Conservation (phyloP, 192 early-diverging fungal species). For the Chytriomyces sp. region DNA sequence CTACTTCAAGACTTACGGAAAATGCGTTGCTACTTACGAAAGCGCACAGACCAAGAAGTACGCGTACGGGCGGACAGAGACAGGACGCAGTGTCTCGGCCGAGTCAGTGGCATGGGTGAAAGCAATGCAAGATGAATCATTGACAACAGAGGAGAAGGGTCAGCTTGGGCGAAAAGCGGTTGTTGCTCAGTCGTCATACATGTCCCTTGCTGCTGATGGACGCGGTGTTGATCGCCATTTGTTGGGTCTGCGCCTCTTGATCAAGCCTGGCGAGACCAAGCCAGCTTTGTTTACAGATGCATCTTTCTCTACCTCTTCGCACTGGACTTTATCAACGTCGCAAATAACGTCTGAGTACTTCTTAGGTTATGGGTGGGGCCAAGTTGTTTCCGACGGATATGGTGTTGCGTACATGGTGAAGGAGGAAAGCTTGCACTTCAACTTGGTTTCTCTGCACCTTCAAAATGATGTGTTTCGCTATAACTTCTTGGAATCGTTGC, state of each 20-base stretch:
- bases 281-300: constrained; percentile 88
- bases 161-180: constrained; percentile 74
- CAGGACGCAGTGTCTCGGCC: no score
- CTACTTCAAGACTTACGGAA: constrained; percentile 88
- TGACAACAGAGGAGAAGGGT: constrained; percentile 57
- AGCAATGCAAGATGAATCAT: no score
- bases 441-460: constrained; percentile 73
- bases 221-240: constrained; percentile 91
- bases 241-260: constrained; percentile 72
- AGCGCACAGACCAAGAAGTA: constrained; percentile 85
- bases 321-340: constrained; percentile 91
- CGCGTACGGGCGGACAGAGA: no score
- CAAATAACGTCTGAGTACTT: constrained; percentile 91
- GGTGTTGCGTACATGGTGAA: constrained; percentile 95
- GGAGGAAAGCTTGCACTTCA: constrained; percentile 80
- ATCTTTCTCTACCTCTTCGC: constrained; percentile 72
- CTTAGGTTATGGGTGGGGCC: constrained; percentile 83
- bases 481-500: constrained; percentile 82
- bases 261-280: constrained; percentile 73
- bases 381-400: constrained; percentile 83
- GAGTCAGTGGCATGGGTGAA: no score
- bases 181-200: constrained; percentile 75
- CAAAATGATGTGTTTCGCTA: constrained; percentile 73
- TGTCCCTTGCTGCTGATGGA: constrained; percentile 76
- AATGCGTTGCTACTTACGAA: constrained; percentile 85